Conservation (phyloP, 257 asterid genomes). For the Gynochthodes officinalis region DNA sequence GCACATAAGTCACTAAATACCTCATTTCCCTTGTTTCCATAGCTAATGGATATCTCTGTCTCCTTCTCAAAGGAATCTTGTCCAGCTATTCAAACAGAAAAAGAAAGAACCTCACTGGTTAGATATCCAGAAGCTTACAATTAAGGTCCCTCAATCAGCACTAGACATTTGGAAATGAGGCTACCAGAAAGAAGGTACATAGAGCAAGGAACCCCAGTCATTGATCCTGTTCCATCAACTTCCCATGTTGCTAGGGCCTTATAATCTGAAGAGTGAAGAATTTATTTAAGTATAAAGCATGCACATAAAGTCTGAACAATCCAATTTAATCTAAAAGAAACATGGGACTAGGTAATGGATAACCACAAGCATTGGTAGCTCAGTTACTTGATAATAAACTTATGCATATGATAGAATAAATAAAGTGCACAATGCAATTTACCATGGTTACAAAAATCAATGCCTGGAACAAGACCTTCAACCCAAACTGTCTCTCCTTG, state of each 20-base stretch:
- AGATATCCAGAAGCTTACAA: constrained; percentile 12
- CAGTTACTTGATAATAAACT: not conserved
- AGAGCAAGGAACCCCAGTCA: constrained; percentile 63
- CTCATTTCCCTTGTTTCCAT: constrained; percentile 98
- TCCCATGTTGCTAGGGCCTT: constrained; percentile 88
- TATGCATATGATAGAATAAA: not conserved
- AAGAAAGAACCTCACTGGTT: constrained; percentile 13
- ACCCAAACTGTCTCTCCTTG: constrained; percentile 66
- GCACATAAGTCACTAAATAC: constrained; percentile 32
- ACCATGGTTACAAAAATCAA: constrained; percentile 99
- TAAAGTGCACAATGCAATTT: constrained; percentile 16
- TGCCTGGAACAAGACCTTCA: constrained; percentile 98
- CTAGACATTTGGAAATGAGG: constrained; percentile 10
- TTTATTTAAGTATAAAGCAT: constrained; percentile 19
- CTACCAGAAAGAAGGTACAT: constrained; percentile 91
- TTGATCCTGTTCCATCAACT: constrained; percentile 74
- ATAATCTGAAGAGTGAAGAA: constrained; percentile 39
- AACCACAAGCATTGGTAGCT: not conserved
- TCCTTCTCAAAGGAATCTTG: constrained; percentile 36
- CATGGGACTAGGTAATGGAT: not conserved
- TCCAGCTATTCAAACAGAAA: constrained; percentile 46
- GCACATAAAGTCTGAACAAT: not conserved
- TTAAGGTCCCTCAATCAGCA: constrained; percentile 10
- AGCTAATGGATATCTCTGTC: constrained; percentile 84
- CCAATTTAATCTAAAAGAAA: not conserved